phyloP scores from a whole-genome alignment of 116 monocot genomes.

The Trichopus zeylanicus region DNA sequence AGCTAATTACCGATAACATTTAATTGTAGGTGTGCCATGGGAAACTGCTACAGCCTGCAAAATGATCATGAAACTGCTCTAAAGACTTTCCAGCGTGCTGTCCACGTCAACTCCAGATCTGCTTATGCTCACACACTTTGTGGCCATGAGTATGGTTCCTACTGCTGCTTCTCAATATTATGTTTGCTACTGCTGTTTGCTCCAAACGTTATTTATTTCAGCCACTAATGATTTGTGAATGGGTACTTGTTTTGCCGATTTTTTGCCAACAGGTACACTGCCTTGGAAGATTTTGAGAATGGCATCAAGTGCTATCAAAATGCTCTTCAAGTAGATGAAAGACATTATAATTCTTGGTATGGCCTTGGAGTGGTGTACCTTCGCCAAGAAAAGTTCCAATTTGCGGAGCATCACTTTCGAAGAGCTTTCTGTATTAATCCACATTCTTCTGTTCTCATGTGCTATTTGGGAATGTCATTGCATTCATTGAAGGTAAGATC shows the following conservation, averaged over 20 bases:
- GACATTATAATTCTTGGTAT: slow-evolving; percentile 99
- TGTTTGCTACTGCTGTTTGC: background rate
- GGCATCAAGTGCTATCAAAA: slow-evolving; percentile 86
- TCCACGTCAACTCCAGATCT: slow-evolving; percentile 82
- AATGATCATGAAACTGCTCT: slow-evolving; percentile 98
- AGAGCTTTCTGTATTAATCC: slow-evolving; percentile 72
- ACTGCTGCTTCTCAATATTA: background rate
- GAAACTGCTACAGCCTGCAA: slow-evolving; percentile 94
- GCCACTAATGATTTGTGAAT: background rate
- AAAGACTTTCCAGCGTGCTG: slow-evolving; percentile 88
- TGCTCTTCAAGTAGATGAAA: slow-evolving; percentile 86
- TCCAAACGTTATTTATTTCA: background rate
- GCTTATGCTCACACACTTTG: slow-evolving; percentile 95
- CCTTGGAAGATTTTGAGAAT: slow-evolving; percentile 93
- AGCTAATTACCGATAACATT: background rate
- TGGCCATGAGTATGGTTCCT: slow-evolving; percentile 82
- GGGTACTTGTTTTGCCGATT: background rate
- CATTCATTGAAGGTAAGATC: slow-evolving; percentile 76
- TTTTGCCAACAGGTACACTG: slow-evolving; percentile 54
- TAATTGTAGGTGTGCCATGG: slow-evolving; percentile 77
- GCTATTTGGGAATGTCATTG: slow-evolving; percentile 88
- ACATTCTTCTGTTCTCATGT: slow-evolving; percentile 86
- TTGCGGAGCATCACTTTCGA: slow-evolving; percentile 90
- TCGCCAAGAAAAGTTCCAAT: slow-evolving; percentile 95
- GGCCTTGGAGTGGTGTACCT: slow-evolving; percentile 89